Conservation (phyloP, 305 asterid species). For the Rubia tinctorum region DNA sequence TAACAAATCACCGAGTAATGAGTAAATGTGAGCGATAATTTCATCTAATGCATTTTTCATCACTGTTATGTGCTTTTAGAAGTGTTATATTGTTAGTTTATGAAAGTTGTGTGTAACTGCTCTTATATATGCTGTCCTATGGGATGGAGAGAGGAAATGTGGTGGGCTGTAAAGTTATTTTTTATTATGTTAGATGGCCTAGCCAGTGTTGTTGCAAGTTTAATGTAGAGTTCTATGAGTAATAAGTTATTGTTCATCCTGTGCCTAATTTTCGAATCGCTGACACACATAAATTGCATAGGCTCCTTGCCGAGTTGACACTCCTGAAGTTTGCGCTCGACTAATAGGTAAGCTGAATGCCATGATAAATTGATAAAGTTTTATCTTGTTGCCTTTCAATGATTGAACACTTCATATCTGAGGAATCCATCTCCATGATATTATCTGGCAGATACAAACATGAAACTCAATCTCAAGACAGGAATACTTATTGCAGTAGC, state of each 20-base stretch:
- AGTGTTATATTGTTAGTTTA: neutral
- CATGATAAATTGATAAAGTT: neutral
- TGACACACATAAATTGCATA: constrained; percentile 23
- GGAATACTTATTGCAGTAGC: constrained; percentile 89
- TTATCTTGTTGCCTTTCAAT: constrained; percentile 1
- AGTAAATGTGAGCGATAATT: no score
- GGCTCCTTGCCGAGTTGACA: constrained; percentile 90
- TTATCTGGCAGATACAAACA: constrained; percentile 48
- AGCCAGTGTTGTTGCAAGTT: neutral
- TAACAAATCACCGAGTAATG: neutral
- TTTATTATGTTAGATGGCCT: neutral
- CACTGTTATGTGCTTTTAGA: neutral
- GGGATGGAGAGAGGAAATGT: neutral
- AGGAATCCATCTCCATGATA: constrained; percentile 12
- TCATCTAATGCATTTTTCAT: neutral
- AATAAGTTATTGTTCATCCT: neutral
- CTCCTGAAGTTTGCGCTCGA: constrained; percentile 88
- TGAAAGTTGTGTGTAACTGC: neutral
- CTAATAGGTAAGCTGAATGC: constrained; percentile 49
- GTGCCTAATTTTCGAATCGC: constrained; percentile 8
- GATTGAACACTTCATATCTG: neutral
- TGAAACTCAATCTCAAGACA: constrained; percentile 50
- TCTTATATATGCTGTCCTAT: neutral
- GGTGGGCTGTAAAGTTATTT: neutral
- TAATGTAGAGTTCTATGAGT: neutral